Evolutionary conservation across 1,139 yeast genomes (phyloP).

Genomic region (Ogataea hybrid): DNA sequence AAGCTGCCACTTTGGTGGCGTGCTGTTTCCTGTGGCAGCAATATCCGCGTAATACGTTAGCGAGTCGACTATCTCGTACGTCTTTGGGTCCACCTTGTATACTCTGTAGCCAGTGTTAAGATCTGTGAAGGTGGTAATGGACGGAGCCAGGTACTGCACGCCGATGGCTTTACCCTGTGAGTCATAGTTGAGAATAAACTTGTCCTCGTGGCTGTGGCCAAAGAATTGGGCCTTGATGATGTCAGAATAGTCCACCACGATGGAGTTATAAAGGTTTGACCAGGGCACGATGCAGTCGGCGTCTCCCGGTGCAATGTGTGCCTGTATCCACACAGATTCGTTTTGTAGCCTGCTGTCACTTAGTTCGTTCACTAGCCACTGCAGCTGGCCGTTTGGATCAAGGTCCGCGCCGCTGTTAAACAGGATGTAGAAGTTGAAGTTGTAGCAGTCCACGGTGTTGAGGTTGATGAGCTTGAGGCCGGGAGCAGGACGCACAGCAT

Average conservation of each 20-base stretch:
- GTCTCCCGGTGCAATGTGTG: slow-evolving; percentile 1
- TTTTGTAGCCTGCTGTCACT: neutral
- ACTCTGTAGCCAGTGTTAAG: slow-evolving; percentile 4
- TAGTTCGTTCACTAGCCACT: slow-evolving; percentile 2
- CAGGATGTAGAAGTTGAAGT: neutral
- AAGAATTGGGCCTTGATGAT: slow-evolving; percentile 3
- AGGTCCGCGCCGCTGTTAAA: neutral
- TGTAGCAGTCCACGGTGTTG: slow-evolving; percentile 1
- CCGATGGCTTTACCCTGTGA: neutral
- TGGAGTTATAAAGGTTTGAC: slow-evolving; percentile 2
- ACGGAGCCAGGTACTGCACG: slow-evolving; percentile 1
- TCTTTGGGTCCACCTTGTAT: slow-evolving; percentile 3
- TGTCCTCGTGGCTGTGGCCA: slow-evolving; percentile 4
- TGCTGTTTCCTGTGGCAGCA: neutral
- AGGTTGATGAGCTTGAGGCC: slow-evolving; percentile 2
- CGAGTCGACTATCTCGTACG: slow-evolving; percentile 1
- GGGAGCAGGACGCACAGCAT: slow-evolving; percentile 2
- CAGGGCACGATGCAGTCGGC: slow-evolving; percentile 1
- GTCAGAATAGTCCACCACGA: slow-evolving; percentile 1
- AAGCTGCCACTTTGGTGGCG: slow-evolving; percentile 1
- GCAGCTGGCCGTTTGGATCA: slow-evolving; percentile 1
- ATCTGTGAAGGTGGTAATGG: slow-evolving; percentile 2
- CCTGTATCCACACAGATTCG: slow-evolving; percentile 1
- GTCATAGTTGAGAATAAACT: slow-evolving; percentile 1
- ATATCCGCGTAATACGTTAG: slow-evolving; percentile 2